These are phyloP conservation scores for Jasminum sambac DNA, from an alignment of 257 asterid genomes.

Conservation along the genomic window DNA sequence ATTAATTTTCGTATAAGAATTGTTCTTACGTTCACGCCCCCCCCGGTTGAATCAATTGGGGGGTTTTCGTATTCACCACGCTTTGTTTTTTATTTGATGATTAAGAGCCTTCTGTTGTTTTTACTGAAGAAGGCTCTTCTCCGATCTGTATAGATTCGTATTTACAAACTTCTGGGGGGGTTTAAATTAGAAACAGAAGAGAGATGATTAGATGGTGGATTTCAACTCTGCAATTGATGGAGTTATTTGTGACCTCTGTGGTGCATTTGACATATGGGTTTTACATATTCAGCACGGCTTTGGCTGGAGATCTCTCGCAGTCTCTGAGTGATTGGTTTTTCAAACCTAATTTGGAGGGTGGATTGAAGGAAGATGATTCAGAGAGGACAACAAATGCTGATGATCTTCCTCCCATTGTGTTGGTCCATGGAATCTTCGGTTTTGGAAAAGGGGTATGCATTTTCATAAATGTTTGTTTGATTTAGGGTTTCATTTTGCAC, in stretches of 20 bases:
- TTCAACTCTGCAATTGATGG: conserved; percentile 60
- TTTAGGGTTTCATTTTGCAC: not conserved
- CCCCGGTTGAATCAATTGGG: not conserved
- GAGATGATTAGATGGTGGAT: conserved; percentile 83
- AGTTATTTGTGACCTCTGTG: conserved; percentile 68
- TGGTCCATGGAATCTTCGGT: conserved; percentile 96
- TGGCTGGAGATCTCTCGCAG: conserved; percentile 86
- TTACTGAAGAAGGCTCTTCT: conserved; percentile 57
- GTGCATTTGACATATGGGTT: conserved; percentile 91
- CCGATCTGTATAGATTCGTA: not conserved
- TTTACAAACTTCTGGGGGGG: not conserved
- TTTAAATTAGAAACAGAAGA: not conserved
- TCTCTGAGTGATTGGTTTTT: conserved; percentile 59
- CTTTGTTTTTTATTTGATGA: conserved; percentile 19
- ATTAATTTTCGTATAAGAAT: no score
- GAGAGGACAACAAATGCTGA: conserved; percentile 34
- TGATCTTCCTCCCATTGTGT: conserved; percentile 90
- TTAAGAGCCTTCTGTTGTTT: conserved; percentile 58
- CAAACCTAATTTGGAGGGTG: conserved; percentile 55
- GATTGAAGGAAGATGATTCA: conserved; percentile 41
- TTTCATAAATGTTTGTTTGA: not conserved
- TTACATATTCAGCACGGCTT: conserved; percentile 88
- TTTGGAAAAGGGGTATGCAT: conserved; percentile 95
- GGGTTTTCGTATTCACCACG: conserved; percentile 11
- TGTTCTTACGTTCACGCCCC: not conserved